A percentile compares a stretch with the other conserved stretches of the same genome.
phyloP scores from a whole-genome alignment of 2,329 filamentous ascomycete species.

The Albophoma yamanashiensis region DNA sequence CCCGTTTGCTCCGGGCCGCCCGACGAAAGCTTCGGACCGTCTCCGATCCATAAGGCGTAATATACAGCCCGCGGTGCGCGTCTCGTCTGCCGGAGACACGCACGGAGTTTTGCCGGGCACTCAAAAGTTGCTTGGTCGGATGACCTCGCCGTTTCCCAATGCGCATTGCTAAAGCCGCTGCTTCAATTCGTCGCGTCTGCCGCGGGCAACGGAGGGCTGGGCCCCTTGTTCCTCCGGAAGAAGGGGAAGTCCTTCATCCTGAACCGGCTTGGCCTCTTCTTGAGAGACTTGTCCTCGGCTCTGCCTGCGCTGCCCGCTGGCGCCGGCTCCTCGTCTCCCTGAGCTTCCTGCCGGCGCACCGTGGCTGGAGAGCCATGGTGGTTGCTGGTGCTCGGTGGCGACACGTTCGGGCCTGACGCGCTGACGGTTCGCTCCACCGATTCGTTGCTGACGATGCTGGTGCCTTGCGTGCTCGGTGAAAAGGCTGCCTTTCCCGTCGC shows the following conservation, averaged over 20 bases:
- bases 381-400: slow-evolving; percentile 20
- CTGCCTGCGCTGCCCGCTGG: slow-evolving; percentile 33
- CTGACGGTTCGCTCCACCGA: slow-evolving; percentile 40
- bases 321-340: slow-evolving; percentile 19
- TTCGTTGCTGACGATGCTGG: slow-evolving; percentile 52
- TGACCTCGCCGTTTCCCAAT: background rate
- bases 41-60: background rate
- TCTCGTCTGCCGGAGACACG: slow-evolving; percentile 1
- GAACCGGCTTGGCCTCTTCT: slow-evolving; percentile 54
- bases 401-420: slow-evolving; percentile 28
- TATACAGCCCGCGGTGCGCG: background rate
- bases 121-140: background rate
- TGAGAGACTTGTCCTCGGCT: slow-evolving; percentile 38
- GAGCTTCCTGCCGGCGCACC: slow-evolving; percentile 11
- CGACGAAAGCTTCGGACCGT: background rate
- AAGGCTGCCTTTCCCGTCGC: slow-evolving; percentile 54
- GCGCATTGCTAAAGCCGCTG: background rate
- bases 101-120: background rate
- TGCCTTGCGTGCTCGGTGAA: slow-evolving; percentile 55
- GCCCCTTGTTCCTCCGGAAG: slow-evolving; percentile 41
- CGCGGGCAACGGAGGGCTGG: slow-evolving; percentile 19
- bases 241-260: slow-evolving; percentile 50
- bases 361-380: slow-evolving; percentile 15
- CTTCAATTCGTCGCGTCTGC: slow-evolving; percentile 22
- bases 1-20: background rate